A percentile compares a stretch with the other conserved stretches of the same genome.
These are phyloP conservation scores for Botrytis sinoallii DNA, from an alignment of 2,329 filamentous ascomycete genomes.

Conservation along the genomic window DNA sequence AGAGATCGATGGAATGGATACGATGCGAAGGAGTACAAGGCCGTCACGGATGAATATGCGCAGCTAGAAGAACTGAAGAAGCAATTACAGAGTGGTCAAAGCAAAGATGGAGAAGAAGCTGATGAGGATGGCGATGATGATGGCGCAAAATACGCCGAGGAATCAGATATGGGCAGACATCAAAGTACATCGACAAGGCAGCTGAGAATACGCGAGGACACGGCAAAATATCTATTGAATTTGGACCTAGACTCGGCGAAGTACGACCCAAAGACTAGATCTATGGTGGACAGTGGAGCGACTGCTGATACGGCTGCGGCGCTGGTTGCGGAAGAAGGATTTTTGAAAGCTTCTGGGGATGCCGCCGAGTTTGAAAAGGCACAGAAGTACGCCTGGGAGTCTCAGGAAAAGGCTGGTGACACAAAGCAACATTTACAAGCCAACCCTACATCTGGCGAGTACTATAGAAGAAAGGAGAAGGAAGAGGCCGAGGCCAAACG, in stretches of 20 bases:
- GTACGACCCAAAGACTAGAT: constrained; percentile 94
- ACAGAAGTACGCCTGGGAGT: constrained; percentile 90
- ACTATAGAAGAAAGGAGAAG: constrained; percentile 74
- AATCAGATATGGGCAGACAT: constrained; percentile 93
- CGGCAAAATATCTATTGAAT: constrained; percentile 93
- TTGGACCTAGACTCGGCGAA: constrained; percentile 94
- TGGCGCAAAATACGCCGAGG: constrained; percentile 77
- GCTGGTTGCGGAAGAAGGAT: constrained; percentile 88
- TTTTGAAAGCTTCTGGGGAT: constrained; percentile 83
- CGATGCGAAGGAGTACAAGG: constrained; percentile 78
- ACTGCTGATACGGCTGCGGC: constrained; percentile 76
- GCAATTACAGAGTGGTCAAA: constrained; percentile 45
- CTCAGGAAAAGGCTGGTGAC: constrained; percentile 76
- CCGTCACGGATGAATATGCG: constrained; percentile 86
- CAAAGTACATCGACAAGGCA: constrained; percentile 89
- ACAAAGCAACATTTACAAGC: constrained; percentile 88
- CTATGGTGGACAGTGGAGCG: constrained; percentile 82
- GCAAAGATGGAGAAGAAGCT: constrained; percentile 49
- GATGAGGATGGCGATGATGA: constrained; percentile 55
- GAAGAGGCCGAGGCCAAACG: constrained; percentile 70
- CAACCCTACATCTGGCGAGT: constrained; percentile 90
- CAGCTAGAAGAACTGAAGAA: constrained; percentile 73
- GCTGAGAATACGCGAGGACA: constrained; percentile 89
- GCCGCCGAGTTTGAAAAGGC: constrained; percentile 89
- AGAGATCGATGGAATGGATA: constrained; percentile 98